These are phyloP conservation scores for Polyplosphaeria fusca DNA, from an alignment of 495 filamentous ascomycete species.

Conservation along the genomic window DNA sequence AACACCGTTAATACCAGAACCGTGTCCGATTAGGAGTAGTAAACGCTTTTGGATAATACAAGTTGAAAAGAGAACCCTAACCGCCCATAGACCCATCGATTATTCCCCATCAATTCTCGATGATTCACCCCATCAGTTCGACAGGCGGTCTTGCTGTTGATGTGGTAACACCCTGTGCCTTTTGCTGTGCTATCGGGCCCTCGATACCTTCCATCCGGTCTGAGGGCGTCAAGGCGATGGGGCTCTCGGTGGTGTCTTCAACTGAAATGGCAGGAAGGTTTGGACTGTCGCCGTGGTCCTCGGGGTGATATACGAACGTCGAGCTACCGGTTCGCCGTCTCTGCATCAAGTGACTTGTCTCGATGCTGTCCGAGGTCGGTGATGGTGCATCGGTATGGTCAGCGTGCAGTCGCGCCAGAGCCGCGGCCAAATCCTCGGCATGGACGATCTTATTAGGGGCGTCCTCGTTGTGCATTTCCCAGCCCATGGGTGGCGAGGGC, in stretches of 20 bases:
- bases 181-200: slow-evolving; percentile 44
- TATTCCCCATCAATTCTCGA: too few species aligned
- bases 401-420: slow-evolving; percentile 56
- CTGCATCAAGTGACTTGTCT: slow-evolving; percentile 23
- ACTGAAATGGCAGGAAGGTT: slow-evolving; percentile 85
- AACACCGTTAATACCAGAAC: too few species aligned
- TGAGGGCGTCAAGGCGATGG: slow-evolving; percentile 43
- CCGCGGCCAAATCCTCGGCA: slow-evolving; percentile 80
- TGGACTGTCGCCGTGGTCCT: slow-evolving; percentile 70
- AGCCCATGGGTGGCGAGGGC: slow-evolving; percentile 85
- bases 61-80: too few species aligned
- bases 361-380: slow-evolving; percentile 39
- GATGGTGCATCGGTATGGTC: slow-evolving; percentile 32
- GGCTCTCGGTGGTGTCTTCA: slow-evolving; percentile 74
- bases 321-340: slow-evolving; percentile 54
- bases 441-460: slow-evolving; percentile 93
- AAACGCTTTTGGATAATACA: too few species aligned
- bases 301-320: slow-evolving; percentile 72
- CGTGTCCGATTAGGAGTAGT: too few species aligned
- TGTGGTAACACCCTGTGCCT: slow-evolving; percentile 44
- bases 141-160: slow-evolving; percentile 86
- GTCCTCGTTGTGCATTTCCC: slow-evolving; percentile 85
- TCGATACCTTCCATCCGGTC: slow-evolving; percentile 41
- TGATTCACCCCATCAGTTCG: slow-evolving; percentile 73
- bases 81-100: too few species aligned